Percentiles rank a stretch among this genome's conserved stretches.
phyloP scores from a whole-genome alignment of 2,329 filamentous ascomycete species.

The Alternaria alternata region DNA sequence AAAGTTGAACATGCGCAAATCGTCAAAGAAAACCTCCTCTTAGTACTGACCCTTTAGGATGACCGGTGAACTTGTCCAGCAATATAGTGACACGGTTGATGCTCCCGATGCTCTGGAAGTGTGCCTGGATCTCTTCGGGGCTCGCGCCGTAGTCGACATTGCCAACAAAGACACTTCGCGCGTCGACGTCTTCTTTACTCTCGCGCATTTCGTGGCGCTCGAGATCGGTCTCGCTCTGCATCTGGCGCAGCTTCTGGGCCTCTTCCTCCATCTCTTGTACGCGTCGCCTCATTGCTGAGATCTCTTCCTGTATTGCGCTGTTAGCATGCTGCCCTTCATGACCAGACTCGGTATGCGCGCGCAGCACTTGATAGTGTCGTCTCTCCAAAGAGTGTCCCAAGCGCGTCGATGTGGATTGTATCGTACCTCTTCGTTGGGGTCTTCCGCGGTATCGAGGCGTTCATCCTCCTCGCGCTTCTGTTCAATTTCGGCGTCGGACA shows the following conservation, averaged over 20 bases:
- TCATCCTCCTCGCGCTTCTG: slow-evolving; percentile 44
- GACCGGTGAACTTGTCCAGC: slow-evolving; percentile 96
- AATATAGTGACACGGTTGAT: slow-evolving; percentile 99
- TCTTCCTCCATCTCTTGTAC: slow-evolving; percentile 67
- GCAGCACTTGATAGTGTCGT: background rate
- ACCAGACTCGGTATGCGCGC: background rate
- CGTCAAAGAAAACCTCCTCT: slow-evolving; percentile 50
- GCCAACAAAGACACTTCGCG: slow-evolving; percentile 95
- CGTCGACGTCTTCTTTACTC: slow-evolving; percentile 94
- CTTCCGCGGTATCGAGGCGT: slow-evolving; percentile 45
- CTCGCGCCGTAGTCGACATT: slow-evolving; percentile 98
- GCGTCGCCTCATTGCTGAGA: slow-evolving; percentile 62
- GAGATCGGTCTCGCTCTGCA: slow-evolving; percentile 75
- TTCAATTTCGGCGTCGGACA: slow-evolving; percentile 44
- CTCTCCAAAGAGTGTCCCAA: background rate
- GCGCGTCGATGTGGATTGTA: background rate
- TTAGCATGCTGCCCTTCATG: slow-evolving; percentile 6
- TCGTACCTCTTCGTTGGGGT: slow-evolving; percentile 48
- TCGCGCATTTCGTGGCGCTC: slow-evolving; percentile 84
- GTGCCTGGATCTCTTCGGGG: slow-evolving; percentile 96
- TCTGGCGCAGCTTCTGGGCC: slow-evolving; percentile 62
- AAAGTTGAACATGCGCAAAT: slow-evolving; percentile 11
- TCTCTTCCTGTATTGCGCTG: slow-evolving; percentile 47
- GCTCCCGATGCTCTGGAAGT: slow-evolving; percentile 95
- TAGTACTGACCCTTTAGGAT: slow-evolving; percentile 91